These are phyloP conservation scores for Fusarium drepaniforme DNA, from an alignment of 2,329 filamentous ascomycete species.

Conservation along the genomic window DNA sequence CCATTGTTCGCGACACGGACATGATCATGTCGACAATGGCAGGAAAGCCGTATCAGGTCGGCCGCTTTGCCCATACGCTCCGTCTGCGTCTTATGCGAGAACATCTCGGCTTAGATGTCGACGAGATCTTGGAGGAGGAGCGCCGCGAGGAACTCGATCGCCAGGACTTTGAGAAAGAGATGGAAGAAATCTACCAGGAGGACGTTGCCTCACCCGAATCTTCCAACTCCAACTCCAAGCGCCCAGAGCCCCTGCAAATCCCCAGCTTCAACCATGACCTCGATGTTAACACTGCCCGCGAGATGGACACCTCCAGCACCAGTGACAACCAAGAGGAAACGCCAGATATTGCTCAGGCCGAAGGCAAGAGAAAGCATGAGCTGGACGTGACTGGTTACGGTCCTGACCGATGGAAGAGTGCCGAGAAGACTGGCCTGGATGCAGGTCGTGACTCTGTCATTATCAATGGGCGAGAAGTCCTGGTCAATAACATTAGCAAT, in stretches of 20 bases:
- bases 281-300: conserved; percentile 60
- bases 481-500: conserved; percentile 72
- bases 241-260: conserved; percentile 36
- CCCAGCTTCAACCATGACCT: conserved; percentile 80
- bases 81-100: conserved; percentile 96
- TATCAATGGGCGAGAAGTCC: conserved; percentile 76
- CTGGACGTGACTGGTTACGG: conserved; percentile 85
- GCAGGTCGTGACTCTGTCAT: conserved; percentile 79
- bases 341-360: conserved; percentile 55
- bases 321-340: conserved; percentile 16
- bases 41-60: conserved; percentile 88
- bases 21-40: conserved; percentile 95
- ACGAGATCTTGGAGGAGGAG: conserved; percentile 87
- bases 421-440: conserved; percentile 70
- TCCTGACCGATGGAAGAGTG: conserved; percentile 78
- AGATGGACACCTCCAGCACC: conserved; percentile 50
- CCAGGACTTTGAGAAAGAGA: conserved; percentile 67
- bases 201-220: conserved; percentile 48
- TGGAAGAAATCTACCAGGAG: conserved; percentile 72
- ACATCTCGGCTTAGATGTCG: conserved; percentile 94
- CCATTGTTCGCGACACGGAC: conserved; percentile 91
- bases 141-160: conserved; percentile 75
- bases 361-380: conserved; percentile 71
- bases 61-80: conserved; percentile 91
- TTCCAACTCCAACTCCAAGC: conserved; percentile 50